phyloP scores from a whole-genome alignment of 2,329 filamentous ascomycete species.

The Dactylellina haptotyla region DNA sequence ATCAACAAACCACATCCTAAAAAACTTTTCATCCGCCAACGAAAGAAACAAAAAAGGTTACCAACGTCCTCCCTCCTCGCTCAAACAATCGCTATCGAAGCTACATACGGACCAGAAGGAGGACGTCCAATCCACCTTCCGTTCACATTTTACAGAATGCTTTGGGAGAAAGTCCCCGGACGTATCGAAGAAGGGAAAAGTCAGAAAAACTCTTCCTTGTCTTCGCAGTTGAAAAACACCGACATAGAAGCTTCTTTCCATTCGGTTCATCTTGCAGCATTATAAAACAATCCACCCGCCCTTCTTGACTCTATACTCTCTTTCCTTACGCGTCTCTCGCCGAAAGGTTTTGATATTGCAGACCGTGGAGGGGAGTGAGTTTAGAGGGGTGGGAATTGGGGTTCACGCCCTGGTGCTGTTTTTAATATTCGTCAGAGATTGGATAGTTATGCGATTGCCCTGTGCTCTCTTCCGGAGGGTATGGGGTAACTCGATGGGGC shows the following conservation, averaged over 20 bases:
- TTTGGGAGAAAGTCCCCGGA: slow-evolving; percentile 99
- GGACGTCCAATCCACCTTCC: slow-evolving; percentile 63
- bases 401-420: slow-evolving; percentile 59
- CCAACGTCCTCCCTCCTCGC: slow-evolving; percentile 74
- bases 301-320: slow-evolving; percentile 58
- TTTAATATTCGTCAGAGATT: slow-evolving; percentile 82
- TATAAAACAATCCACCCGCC: slow-evolving; percentile 66
- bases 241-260: slow-evolving; percentile 89
- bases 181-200: slow-evolving; percentile 66
- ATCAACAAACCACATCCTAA: slow-evolving; percentile 18
- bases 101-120: slow-evolving; percentile 87
- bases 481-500: slow-evolving; percentile 99
- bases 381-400: slow-evolving; percentile 58
- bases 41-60: slow-evolving; percentile 4
- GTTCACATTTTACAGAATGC: slow-evolving; percentile 65
- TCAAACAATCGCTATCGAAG: slow-evolving; percentile 99
- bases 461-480: slow-evolving; percentile 59
- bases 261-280: slow-evolving; percentile 78
- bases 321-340: slow-evolving; percentile 55
- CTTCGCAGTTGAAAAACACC: slow-evolving; percentile 92
- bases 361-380: slow-evolving; percentile 55
- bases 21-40: slow-evolving; percentile 30
- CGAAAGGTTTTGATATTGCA: slow-evolving; percentile 59
- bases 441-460: slow-evolving; percentile 99
- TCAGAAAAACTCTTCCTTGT: slow-evolving; percentile 60